Conservation (phyloP, 2,329 filamentous ascomycete genomes). For the Pseudogymnoascus destructans region DNA sequence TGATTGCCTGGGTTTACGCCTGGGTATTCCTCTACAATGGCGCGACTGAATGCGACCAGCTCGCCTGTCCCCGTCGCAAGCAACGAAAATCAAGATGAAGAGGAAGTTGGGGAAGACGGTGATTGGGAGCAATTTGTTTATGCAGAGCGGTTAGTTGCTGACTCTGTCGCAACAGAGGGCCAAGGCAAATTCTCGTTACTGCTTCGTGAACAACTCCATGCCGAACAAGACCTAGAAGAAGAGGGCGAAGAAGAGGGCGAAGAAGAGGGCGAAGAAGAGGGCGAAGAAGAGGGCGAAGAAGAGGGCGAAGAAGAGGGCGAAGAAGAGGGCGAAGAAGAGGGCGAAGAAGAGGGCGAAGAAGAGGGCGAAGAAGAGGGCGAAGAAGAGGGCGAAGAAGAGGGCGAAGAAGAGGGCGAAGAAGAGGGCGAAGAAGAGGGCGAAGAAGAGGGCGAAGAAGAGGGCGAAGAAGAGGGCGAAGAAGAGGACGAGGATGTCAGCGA, state of each 20-base stretch:
- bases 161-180: not conserved
- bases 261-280: constrained; percentile 4
- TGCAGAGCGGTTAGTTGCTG: not conserved
- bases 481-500: not conserved
- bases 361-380: not conserved
- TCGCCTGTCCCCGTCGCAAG: not conserved
- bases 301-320: constrained; percentile 4
- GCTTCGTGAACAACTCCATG: not conserved
- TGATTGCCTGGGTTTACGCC: not conserved
- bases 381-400: constrained; percentile 5
- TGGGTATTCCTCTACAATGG: not conserved
- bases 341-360: not conserved
- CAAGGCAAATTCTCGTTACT: not conserved
- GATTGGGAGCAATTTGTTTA: not conserved
- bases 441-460: not conserved
- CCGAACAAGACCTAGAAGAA: not conserved
- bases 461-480: not conserved
- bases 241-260: not conserved
- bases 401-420: not conserved
- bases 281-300: constrained; percentile 1
- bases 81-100: not conserved
- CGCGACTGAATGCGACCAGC: not conserved
- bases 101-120: not conserved
- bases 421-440: constrained; percentile 4
- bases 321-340: not conserved